Percentiles rank a stretch among this genome's conserved stretches.
Evolutionary conservation across 1,284 basidiomycete genomes (phyloP).

Genomic region (Leccinum ambiguum): DNA sequence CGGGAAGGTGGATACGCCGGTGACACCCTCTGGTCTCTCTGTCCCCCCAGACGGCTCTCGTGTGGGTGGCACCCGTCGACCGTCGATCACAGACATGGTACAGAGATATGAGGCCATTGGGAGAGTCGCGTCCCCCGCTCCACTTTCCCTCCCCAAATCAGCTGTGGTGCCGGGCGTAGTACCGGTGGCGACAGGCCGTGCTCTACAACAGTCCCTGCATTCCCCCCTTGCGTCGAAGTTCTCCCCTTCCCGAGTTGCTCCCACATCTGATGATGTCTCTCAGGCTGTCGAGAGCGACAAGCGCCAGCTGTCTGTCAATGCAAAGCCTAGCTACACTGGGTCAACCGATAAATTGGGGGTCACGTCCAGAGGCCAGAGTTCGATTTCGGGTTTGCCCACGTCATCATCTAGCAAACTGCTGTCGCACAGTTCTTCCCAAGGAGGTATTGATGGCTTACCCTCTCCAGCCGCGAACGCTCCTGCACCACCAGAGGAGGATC

Average conservation of each 20-base stretch:
- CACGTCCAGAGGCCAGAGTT: constrained; percentile 15
- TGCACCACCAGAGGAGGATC: constrained; percentile 33
- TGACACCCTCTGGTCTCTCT: constrained; percentile 37
- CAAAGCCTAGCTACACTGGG: constrained; percentile 16
- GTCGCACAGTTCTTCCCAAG: constrained; percentile 15
- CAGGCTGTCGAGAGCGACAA: constrained; percentile 23
- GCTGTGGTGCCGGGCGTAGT: constrained; percentile 17
- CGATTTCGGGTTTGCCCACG: constrained; percentile 25
- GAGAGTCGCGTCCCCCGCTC: constrained; percentile 23
- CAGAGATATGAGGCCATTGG: constrained; percentile 70
- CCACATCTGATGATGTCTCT: constrained; percentile 14
- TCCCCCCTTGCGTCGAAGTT: constrained; percentile 29
- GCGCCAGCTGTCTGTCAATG: constrained; percentile 16
- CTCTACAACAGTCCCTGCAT: constrained; percentile 21
- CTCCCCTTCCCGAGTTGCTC: constrained; percentile 23
- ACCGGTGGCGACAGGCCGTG: constrained; percentile 24
- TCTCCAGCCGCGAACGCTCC: constrained; percentile 25
- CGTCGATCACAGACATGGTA: constrained; percentile 82
- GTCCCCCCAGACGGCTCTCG: constrained; percentile 46
- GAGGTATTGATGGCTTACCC: constrained; percentile 29
- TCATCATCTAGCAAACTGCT: constrained; percentile 24
- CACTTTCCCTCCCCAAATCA: constrained; percentile 36
- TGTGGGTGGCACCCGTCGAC: constrained; percentile 45
- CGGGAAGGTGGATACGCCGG: constrained; percentile 32
- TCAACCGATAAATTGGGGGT: constrained; percentile 22